Conservation (phyloP, 148 eudicot species). For the Rhododendron ovatum region DNA sequence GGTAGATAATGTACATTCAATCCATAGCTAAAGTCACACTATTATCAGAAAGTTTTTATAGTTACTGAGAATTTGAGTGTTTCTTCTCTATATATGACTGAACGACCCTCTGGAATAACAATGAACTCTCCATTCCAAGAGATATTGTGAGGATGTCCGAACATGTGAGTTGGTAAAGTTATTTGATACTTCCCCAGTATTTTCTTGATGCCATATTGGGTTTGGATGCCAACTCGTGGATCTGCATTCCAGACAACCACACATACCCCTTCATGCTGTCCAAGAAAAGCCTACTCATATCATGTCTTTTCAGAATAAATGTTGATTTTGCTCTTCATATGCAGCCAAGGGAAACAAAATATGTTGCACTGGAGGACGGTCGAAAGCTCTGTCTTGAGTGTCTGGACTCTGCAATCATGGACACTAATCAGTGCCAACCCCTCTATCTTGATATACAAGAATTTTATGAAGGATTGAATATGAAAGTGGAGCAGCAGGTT, state of each 20-base stretch:
- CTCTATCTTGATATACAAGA: slow-evolving; percentile 61
- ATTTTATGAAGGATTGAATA: slow-evolving; percentile 57
- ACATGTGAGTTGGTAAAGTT: neutral
- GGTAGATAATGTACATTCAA: neutral
- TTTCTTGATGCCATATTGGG: neutral
- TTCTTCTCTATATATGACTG: neutral
- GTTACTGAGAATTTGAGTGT: neutral
- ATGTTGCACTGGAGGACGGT: slow-evolving; percentile 65
- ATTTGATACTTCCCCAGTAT: neutral
- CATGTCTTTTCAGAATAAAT: neutral
- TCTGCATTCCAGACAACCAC: neutral
- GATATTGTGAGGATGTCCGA: neutral
- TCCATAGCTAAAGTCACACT: neutral
- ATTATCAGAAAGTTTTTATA: neutral
- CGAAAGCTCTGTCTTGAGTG: slow-evolving; percentile 72
- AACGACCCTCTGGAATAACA: neutral
- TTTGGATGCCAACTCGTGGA: neutral
- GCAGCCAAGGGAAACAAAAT: slow-evolving; percentile 56
- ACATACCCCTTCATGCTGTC: neutral
- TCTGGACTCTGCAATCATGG: slow-evolving; percentile 66
- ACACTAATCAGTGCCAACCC: slow-evolving; percentile 59
- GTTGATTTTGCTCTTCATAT: slow-evolving; percentile 8
- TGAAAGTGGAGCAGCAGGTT: slow-evolving; percentile 65
- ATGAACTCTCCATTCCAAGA: neutral
- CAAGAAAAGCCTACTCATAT: neutral